Conservation (phyloP, 2,329 filamentous ascomycete genomes). For the Cladosporium phlei region DNA sequence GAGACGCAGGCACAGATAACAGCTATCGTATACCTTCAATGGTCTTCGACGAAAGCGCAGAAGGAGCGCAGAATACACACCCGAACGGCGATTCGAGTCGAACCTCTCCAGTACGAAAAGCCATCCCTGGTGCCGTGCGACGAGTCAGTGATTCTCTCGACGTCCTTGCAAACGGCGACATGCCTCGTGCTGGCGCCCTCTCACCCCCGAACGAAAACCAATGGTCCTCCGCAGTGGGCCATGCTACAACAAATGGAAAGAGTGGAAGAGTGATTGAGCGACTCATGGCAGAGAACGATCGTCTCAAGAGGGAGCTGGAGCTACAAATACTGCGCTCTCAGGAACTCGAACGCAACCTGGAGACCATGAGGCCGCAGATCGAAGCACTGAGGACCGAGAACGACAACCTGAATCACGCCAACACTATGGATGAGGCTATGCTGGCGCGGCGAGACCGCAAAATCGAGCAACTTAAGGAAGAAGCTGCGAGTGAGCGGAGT, state of each 20-base stretch:
- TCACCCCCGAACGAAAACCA: constrained; percentile 20
- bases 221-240: constrained; percentile 66
- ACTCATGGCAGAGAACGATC: constrained; percentile 74
- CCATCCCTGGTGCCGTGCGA: constrained; percentile 5
- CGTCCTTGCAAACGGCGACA: constrained; percentile 5
- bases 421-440: constrained; percentile 65
- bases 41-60: constrained; percentile 11
- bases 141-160: constrained; percentile 10
- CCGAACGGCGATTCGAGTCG: background rate
- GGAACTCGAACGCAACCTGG: constrained; percentile 64
- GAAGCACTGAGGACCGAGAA: constrained; percentile 64
- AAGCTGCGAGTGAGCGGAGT: constrained; percentile 61
- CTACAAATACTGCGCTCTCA: constrained; percentile 50
- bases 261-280: constrained; percentile 75
- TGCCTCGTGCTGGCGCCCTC: constrained; percentile 5
- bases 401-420: constrained; percentile 64
- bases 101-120: constrained; percentile 3
- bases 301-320: constrained; percentile 62
- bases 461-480: constrained; percentile 61
- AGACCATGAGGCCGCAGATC: constrained; percentile 66
- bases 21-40: constrained; percentile 11
- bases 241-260: constrained; percentile 63
- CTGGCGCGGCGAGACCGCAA: constrained; percentile 70
- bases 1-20: constrained; percentile 1
- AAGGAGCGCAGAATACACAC: background rate